phyloP scores from a whole-genome alignment of 1,284 basidiomycete species.

The Sporisorium sorghi region DNA sequence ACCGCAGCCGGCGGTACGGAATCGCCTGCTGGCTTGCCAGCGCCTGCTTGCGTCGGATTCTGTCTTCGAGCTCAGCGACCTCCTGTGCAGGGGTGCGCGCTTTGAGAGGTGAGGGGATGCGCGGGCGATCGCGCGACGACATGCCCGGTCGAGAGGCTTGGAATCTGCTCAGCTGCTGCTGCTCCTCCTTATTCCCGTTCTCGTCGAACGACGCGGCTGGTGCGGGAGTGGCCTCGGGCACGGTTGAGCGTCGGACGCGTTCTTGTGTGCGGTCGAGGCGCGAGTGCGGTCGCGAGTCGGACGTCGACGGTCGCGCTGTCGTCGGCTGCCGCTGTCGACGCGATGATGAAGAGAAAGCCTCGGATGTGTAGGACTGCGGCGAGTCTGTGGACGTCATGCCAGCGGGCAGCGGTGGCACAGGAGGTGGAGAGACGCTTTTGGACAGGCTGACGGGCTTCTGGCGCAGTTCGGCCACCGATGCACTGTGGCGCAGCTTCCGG shows the following conservation, averaged over 20 bases:
- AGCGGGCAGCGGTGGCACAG: slow-evolving; percentile 14
- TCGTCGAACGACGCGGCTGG: neutral
- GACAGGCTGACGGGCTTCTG: slow-evolving; percentile 14
- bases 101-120: slow-evolving; percentile 46
- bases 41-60: slow-evolving; percentile 8
- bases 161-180: slow-evolving; percentile 7
- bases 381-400: slow-evolving; percentile 7
- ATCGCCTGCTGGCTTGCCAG: slow-evolving; percentile 19
- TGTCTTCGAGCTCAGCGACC: slow-evolving; percentile 13
- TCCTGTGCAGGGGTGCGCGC: slow-evolving; percentile 27
- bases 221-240: slow-evolving; percentile 15
- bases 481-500: slow-evolving; percentile 30
- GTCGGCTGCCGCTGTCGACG: neutral
- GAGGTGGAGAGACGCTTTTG: slow-evolving; percentile 11
- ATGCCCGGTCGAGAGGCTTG: slow-evolving; percentile 29
- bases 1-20: slow-evolving; percentile 19
- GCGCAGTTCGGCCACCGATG: slow-evolving; percentile 28
- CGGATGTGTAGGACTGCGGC: slow-evolving; percentile 1
- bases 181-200: neutral
- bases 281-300: slow-evolving; percentile 1
- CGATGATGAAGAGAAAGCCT: neutral
- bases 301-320: slow-evolving; percentile 8
- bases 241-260: slow-evolving; percentile 24
- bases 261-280: slow-evolving; percentile 10
- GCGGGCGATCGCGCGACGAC: slow-evolving; percentile 43